Evolutionary conservation across 148 eudicot species (phyloP).

Genomic region (Chenopodium berlandieri): DNA sequence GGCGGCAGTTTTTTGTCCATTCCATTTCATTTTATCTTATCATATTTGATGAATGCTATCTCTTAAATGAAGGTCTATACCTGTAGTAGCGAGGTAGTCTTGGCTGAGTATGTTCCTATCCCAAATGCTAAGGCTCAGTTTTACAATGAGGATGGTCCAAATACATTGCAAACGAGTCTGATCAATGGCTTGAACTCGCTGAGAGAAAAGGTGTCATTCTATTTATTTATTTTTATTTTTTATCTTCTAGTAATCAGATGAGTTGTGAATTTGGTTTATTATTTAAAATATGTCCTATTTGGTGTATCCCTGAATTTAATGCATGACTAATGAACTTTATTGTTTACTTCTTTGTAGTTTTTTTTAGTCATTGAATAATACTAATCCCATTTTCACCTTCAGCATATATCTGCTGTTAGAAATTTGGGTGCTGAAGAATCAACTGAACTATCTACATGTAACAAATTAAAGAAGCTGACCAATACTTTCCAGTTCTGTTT

Average conservation of each 20-base stretch:
- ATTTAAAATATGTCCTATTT: not conserved
- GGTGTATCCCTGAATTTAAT: not conserved
- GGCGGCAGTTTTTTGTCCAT: not conserved
- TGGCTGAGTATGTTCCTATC: constrained; percentile 53
- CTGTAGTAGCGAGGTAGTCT: constrained; percentile 55
- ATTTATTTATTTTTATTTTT: too few relatives aligned
- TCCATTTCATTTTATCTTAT: not conserved
- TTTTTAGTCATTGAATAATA: constrained; percentile 1
- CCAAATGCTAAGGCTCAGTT: constrained; percentile 50
- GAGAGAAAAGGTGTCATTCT: constrained; percentile 44
- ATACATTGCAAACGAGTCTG: constrained; percentile 18
- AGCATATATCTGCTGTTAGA: constrained; percentile 44
- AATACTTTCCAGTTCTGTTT: constrained; percentile 53
- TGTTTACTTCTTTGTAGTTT: not conserved
- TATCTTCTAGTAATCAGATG: too few relatives aligned
- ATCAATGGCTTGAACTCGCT: constrained; percentile 29
- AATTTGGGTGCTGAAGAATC: constrained; percentile 26
- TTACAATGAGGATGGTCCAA: constrained; percentile 44
- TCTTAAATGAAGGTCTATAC: constrained; percentile 68
- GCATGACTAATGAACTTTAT: not conserved
- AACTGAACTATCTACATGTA: constrained; percentile 35
- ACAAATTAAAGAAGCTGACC: constrained; percentile 41
- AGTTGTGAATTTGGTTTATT: too few relatives aligned
- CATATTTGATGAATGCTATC: constrained; percentile 1
- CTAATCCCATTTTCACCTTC: constrained; percentile 25